Evolutionary conservation across 176 grass and related monocot genomes (phyloP), one percentile per base, ranked within the genome.

Genomic region (Paspalum vaginatum): DNA sequence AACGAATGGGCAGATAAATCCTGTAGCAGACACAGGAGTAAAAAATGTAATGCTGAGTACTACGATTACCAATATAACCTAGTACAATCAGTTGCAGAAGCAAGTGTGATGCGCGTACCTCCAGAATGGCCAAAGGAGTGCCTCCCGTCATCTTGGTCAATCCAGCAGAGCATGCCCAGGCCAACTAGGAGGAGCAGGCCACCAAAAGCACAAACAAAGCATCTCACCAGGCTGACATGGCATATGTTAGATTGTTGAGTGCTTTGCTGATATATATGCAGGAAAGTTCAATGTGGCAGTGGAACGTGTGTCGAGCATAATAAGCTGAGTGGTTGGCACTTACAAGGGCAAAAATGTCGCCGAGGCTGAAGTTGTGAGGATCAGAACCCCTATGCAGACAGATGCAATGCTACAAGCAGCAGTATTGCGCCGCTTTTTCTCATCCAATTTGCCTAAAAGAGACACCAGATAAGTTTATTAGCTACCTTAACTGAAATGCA

Each of bases 91-190:
- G 22, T 70, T n/a, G 9, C 26, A 26, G 12, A 65, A 66, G 14
- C 21, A 8, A 9, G 26, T 22, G 60, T 10, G 18, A 61, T 15
- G 40, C 16, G 0, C 79, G 68, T 86, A 97, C 93, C 93, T 92
- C 93, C 93, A 8, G 90, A 80, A 61, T 93, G 89, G 72, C 93
- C 93, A 78, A 97, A 97, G 6, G 53, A 78, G 74, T 97, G 93
- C 24, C 89, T 81, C 27, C 70, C 85, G 0, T 88, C 61, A 8
- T 97, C 89, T 86, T 97, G 93, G 41, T 97, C 93, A 0, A 97
- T 92, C 87, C 79, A 97, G 82, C 61, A 90, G 63, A 97, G 81
- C 20, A 93, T 18, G 20, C 82, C 75, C 0, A 93, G 75, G 61
- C 89, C 85, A 47, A 64, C 65, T 20, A 97, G 71, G 25, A 97